phyloP scores from a whole-genome alignment of 2,329 filamentous ascomycete genomes.

The Rhexocercosporidium sp. region DNA sequence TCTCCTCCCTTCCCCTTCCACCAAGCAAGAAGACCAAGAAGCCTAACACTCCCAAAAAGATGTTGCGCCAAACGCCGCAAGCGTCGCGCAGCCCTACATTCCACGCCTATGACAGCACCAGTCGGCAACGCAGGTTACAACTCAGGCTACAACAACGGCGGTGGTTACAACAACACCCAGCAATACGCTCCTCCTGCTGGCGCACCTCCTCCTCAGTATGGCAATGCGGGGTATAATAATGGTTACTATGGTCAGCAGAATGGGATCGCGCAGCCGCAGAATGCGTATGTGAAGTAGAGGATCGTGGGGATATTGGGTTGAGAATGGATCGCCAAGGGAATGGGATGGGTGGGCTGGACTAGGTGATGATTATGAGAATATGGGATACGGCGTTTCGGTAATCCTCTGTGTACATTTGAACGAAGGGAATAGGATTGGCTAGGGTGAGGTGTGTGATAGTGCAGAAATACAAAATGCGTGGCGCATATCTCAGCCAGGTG shows the following conservation, averaged over 20 bases:
- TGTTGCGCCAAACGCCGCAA: constrained; percentile 19
- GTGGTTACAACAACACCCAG: constrained; percentile 9
- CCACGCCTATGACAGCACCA: constrained; percentile 18
- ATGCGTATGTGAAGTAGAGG: too few relatives aligned
- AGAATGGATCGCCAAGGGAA: too few relatives aligned
- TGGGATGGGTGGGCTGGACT: too few relatives aligned
- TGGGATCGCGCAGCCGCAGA: constrained; percentile 26
- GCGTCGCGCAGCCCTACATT: constrained; percentile 11
- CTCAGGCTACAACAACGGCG: constrained; percentile 14
- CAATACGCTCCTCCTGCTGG: constrained; percentile 15
- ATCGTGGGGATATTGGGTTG: too few relatives aligned
- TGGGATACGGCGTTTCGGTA: too few relatives aligned
- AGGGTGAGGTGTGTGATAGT: too few relatives aligned
- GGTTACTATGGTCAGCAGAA: constrained; percentile 28
- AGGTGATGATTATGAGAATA: too few relatives aligned
- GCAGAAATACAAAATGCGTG: too few relatives aligned
- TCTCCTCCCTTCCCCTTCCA: not conserved
- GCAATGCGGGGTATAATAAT: constrained; percentile 10
- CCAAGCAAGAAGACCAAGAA: not conserved
- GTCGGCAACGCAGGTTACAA: not conserved
- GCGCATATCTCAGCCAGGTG: too few relatives aligned
- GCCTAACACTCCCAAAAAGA: not conserved
- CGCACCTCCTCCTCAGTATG: constrained; percentile 7
- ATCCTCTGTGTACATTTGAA: too few relatives aligned
- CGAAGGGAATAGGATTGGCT: too few relatives aligned